Evolutionary conservation across 179 eudicot genomes (phyloP).

Genomic region (Silene noctiflora): DNA sequence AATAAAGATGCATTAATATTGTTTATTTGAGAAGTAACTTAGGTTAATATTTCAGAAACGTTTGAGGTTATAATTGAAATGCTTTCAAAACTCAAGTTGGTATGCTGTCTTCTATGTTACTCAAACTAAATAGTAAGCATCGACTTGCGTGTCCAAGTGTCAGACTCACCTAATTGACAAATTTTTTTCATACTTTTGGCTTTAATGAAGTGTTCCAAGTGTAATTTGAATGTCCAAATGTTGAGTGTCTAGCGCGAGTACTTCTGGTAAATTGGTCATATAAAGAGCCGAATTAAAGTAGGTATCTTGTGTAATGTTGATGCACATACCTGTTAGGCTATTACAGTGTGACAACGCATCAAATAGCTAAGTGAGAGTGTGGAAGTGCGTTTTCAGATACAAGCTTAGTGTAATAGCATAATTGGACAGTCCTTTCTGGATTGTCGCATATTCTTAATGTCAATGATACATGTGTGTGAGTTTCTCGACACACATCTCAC

Average conservation of each 20-base stretch:
- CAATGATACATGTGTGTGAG: too few species aligned
- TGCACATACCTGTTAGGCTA: not conserved
- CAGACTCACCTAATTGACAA: not conserved
- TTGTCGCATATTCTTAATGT: not conserved
- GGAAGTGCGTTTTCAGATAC: not conserved
- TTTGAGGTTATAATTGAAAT: not conserved
- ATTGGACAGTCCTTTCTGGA: not conserved
- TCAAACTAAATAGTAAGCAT: not conserved
- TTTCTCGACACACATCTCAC: too few species aligned
- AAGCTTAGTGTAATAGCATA: too few species aligned
- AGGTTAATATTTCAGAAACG: not conserved
- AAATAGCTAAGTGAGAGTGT: not conserved
- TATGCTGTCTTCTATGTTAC: not conserved
- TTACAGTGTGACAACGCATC: not conserved
- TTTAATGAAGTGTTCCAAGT: too few species aligned
- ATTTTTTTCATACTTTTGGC: too few species aligned
- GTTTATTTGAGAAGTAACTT: not conserved
- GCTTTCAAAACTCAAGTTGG: too few species aligned
- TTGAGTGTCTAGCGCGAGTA: not conserved
- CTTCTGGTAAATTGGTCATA: not conserved
- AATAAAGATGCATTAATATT: too few species aligned
- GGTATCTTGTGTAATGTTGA: not conserved
- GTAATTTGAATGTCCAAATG: too few species aligned
- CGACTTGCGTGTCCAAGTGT: not conserved
- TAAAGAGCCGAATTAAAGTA: not conserved